phyloP scores from a whole-genome alignment of 1,284 basidiomycete genomes.

The Abortiporus biennis region DNA sequence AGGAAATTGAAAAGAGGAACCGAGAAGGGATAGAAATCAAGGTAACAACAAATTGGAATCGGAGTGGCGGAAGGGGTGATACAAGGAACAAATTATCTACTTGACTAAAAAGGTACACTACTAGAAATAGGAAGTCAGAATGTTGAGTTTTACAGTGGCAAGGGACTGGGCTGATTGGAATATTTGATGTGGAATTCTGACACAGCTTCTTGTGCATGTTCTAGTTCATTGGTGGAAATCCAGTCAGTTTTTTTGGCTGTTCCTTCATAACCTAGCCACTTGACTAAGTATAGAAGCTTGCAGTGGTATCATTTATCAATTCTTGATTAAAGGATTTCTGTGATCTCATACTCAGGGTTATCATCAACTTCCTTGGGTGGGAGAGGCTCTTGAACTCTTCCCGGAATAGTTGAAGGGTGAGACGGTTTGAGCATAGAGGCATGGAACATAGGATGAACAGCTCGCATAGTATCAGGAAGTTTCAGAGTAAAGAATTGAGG shows the following conservation, averaged over 20 bases:
- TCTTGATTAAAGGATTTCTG: conserved; percentile 6
- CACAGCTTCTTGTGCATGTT: not conserved
- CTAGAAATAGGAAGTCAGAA: not conserved
- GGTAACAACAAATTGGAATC: too few relatives aligned
- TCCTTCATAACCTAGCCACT: conserved; percentile 6
- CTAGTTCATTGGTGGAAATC: conserved; percentile 5
- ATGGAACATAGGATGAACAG: conserved; percentile 36
- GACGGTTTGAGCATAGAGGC: conserved; percentile 32
- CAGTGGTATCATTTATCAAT: conserved; percentile 1
- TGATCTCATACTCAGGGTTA: conserved; percentile 6
- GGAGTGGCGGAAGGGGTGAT: too few relatives aligned
- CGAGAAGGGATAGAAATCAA: not conserved
- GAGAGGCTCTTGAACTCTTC: not conserved
- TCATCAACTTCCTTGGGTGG: too few relatives aligned
- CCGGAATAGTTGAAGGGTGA: conserved; percentile 6
- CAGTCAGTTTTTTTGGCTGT: conserved; percentile 6
- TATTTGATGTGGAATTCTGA: not conserved
- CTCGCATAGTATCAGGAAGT: conserved; percentile 26
- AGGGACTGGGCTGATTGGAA: not conserved
- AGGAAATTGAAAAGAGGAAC: not conserved
- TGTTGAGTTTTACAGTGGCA: too few relatives aligned
- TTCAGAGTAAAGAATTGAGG: conserved; percentile 23
- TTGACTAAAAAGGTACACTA: too few relatives aligned
- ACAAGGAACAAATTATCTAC: too few relatives aligned
- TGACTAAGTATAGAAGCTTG: too few relatives aligned